phyloP scores from a whole-genome alignment of 192 early-diverging fungal genomes.

The Spinellus fusiger region DNA sequence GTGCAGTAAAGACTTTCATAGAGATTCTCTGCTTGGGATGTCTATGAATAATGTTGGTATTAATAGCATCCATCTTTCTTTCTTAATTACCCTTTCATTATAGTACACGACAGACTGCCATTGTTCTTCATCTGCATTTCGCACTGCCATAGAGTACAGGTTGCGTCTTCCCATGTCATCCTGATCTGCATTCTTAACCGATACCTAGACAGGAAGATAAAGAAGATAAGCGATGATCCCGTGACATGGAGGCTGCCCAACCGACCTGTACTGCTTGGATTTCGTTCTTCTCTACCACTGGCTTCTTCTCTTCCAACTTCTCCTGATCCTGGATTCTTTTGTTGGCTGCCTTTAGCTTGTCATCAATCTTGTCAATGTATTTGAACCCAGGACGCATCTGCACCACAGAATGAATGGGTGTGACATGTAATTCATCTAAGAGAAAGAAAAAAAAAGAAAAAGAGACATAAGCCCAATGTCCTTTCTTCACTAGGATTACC shows the following conservation, averaged over 20 bases:
- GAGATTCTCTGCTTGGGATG: conserved; percentile 23
- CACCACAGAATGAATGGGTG: conserved; percentile 62
- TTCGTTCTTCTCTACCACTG: conserved; percentile 25
- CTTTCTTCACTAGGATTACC: conserved; percentile 34
- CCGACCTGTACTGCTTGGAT: conserved; percentile 44
- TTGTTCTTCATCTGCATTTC: conserved; percentile 63
- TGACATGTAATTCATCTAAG: conserved; percentile 80
- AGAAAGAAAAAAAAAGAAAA: not conserved
- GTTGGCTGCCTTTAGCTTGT: conserved; percentile 67
- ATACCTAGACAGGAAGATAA: conserved; percentile 31
- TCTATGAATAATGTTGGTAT: conserved; percentile 1
- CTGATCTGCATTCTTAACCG: conserved; percentile 54
- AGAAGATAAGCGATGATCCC: not conserved
- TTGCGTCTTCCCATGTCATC: conserved; percentile 57
- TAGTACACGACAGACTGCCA: conserved; percentile 66
- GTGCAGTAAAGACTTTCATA: conserved; percentile 32
- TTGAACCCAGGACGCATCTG: conserved; percentile 86
- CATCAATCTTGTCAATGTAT: conserved; percentile 87
- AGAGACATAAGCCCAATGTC: not conserved
- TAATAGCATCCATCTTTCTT: not conserved
- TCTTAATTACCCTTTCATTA: conserved; percentile 44
- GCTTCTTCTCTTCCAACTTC: conserved; percentile 49
- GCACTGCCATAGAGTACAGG: conserved; percentile 51
- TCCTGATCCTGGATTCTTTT: conserved; percentile 60
- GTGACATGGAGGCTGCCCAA: not conserved